Evolutionary conservation across 2,329 filamentous ascomycete species (phyloP), one percentile per base, ranked within the genome.

Genomic region (Pseudogymnoascus sp.): DNA sequence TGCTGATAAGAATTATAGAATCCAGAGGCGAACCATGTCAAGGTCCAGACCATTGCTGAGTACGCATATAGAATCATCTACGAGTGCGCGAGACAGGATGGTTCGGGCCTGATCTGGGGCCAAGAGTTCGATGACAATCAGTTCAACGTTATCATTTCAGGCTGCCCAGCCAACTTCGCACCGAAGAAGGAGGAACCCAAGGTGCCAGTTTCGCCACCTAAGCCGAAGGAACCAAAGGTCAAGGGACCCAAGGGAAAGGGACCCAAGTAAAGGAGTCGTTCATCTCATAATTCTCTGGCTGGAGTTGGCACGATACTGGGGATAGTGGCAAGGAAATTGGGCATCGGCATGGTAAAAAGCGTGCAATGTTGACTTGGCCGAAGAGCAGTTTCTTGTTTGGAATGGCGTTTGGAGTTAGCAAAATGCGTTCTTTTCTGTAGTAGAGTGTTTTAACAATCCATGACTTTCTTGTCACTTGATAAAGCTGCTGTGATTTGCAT

Each of bases 31-130:
- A 61, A 40, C 19, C 38, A 38, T 8, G 59, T 61, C 26, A 38
- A 40, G 35, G 13, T 61, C 59, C 33, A 61, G 35, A 61, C 59
- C 15, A 61, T 61, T 42, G 59, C 59, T 19, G 59, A 61, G 59
- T 61, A 23, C n/a, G 38, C 59, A 31, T 61, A 61, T 15, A 42
- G 35, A 26, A 61, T 61, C 59, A 61, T 61, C 59, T 61, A 61
- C 26, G 59, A 61, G 59, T 61, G 59, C 35, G 59, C 59, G 4
- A 61, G 38, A n/a, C 59, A 61, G 35, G 59, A 61, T 61, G 59
- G 59, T n/a, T 61, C 59, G 21, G 59, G 59, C 26, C 13, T 61
- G 28, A 61, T 61, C 59, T 61, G 59, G 59, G 59, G 59, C 7
- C 59, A 61, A 31, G 21, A 61, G 59, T 61, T 61, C 13, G 59